phyloP scores from a whole-genome alignment of 164 flowering plant species.

The Taxillus chinensis region DNA sequence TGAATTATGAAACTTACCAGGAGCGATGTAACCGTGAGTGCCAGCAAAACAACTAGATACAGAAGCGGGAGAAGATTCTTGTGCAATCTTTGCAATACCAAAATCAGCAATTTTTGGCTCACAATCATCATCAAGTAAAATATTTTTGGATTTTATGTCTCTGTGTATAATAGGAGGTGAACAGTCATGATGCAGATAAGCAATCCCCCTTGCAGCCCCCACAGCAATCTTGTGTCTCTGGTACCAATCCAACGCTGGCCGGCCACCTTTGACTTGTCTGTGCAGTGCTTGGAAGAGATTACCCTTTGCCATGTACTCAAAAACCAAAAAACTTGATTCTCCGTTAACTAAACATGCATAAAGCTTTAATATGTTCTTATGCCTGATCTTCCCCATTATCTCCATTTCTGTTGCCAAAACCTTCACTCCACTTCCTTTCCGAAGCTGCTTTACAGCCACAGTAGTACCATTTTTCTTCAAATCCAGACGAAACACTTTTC shows the following conservation, averaged over 20 bases:
- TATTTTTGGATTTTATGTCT: conserved; percentile 85
- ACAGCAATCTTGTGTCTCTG: conserved; percentile 60
- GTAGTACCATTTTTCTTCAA: conserved; percentile 43
- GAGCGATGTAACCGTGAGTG: conserved; percentile 93
- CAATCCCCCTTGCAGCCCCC: conserved; percentile 83
- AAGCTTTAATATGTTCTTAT: conserved; percentile 70
- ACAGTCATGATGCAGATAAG: conserved; percentile 89
- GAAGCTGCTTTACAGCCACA: conserved; percentile 79
- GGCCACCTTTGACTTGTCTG: conserved; percentile 31
- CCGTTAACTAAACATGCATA: conserved; percentile 58
- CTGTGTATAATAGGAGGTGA: conserved; percentile 77
- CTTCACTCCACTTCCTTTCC: conserved; percentile 50
- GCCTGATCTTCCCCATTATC: conserved; percentile 72
- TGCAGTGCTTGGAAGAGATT: conserved; percentile 66
- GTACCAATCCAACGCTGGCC: conserved; percentile 64
- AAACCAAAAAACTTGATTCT: conserved; percentile 60
- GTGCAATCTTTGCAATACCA: conserved; percentile 62
- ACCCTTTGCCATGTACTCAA: conserved; percentile 82
- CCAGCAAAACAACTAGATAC: conserved; percentile 58
- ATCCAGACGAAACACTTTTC: conserved; percentile 80
- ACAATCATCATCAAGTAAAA: conserved; percentile 68
- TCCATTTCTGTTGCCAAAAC: conserved; percentile 61
- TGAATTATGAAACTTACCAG: conserved; percentile 51
- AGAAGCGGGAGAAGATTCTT: conserved; percentile 21
- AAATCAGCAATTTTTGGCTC: conserved; percentile 93